Evolutionary conservation across 2,329 filamentous ascomycete species (phyloP), one percentile per base, ranked within the genome.

Genomic region (Chaetomium olivaceum): DNA sequence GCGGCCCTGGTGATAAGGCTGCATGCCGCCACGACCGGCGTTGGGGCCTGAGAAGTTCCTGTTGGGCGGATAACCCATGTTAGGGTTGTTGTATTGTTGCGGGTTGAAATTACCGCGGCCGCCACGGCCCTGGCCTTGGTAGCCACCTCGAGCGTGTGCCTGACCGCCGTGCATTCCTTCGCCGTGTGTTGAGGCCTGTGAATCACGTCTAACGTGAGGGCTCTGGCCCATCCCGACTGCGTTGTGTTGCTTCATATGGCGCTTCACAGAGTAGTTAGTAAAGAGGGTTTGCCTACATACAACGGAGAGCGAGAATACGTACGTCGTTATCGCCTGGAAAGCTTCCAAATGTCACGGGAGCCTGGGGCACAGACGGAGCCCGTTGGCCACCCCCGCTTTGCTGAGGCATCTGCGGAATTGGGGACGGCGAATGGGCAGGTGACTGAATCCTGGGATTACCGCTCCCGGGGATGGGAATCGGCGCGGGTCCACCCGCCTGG

Each of bases 381-480:
- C 93, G 93, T 74, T 92, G 92, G 72, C 93, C 92, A 74, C 93
- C 92, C 74, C 93, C 95, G 74, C 89, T 91, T 51, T 90, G 89
- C 78, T 94, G 91, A 39, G 95, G 94, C 39, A 89, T 89, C 78
- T 94, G 91, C 36, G 95, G 94, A 72, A 98, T 98, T 4, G 95
- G 95, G 51, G 92, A 94, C 4, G 95, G 95, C 55, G 94, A 97
- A 71, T 91, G 89, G 58, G 91, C 89, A 6, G 95, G 95, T 55
- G 93, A 96, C 57, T 89, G 88, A 60, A 94, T 86, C 73, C 91
- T 87, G 68, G 90, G 90, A 79, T 82, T 75, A 23, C 65, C 67
- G 81, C 84, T 74, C 77, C 84, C 78, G 74, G 87, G 88, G 78
- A 87, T 92, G 78, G 81, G 82, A 71, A 85, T 89, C 66, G 84